Evolutionary conservation across 2,329 filamentous ascomycete genomes (phyloP).

Genomic region (Fusarium duplospermum): DNA sequence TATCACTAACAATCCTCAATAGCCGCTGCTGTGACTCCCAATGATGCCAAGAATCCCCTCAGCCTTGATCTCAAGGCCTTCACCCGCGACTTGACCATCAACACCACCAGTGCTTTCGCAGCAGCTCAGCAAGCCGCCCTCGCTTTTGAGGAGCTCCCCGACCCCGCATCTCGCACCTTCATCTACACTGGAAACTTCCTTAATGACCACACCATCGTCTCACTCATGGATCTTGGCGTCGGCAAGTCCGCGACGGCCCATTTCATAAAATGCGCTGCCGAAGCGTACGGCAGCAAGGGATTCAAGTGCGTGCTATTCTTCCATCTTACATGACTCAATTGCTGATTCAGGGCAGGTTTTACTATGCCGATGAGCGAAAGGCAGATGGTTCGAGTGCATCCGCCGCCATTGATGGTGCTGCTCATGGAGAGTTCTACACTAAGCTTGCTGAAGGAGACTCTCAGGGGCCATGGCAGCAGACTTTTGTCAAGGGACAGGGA

Average conservation of each 20-base stretch:
- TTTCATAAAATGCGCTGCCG: conserved; percentile 48
- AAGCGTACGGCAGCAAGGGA: conserved; percentile 48
- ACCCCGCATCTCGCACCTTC: conserved; percentile 51
- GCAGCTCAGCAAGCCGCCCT: conserved; percentile 51
- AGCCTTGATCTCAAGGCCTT: conserved; percentile 8
- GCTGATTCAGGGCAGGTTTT: conserved; percentile 54
- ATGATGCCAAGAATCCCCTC: conserved; percentile 15
- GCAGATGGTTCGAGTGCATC: conserved; percentile 50
- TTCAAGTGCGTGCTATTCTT: conserved; percentile 44
- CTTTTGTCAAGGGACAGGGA: conserved; percentile 56
- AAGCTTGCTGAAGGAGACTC: conserved; percentile 53
- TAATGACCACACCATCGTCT: conserved; percentile 44
- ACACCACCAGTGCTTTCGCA: conserved; percentile 44
- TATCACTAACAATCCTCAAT: conserved; percentile 2
- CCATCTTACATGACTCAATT: background rate
- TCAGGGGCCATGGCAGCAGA: conserved; percentile 60
- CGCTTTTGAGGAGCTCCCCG: conserved; percentile 48
- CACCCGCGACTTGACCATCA: conserved; percentile 16
- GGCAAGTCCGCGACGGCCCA: conserved; percentile 52
- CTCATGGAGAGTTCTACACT: conserved; percentile 54
- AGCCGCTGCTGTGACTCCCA: conserved; percentile 27
- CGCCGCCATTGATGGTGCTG: conserved; percentile 51
- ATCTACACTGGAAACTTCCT: conserved; percentile 58
- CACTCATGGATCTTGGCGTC: conserved; percentile 50
- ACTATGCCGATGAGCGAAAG: conserved; percentile 62